Percentiles rank a stretch among this genome's conserved stretches.
phyloP scores from a whole-genome alignment of 1,284 basidiomycete species.

The Kwoniella shivajii region DNA sequence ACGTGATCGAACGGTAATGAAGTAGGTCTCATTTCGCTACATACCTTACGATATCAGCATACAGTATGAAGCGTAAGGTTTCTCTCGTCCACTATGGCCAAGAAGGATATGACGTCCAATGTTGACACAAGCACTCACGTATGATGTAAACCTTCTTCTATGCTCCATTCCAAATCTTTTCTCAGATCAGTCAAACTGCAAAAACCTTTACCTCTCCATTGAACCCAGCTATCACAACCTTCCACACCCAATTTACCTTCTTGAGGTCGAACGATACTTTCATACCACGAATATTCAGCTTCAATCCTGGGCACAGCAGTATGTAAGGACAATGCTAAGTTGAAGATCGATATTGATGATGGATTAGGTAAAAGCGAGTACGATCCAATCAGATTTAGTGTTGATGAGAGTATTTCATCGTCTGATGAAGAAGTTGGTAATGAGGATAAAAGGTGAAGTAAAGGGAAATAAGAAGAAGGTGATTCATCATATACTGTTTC shows the following conservation, averaged over 20 bases:
- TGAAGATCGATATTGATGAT: constrained; percentile 57
- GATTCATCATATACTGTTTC: constrained; percentile 67
- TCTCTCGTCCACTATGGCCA: no score
- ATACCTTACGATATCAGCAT: not conserved
- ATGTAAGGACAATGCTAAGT: constrained; percentile 45
- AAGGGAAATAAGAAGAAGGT: constrained; percentile 67
- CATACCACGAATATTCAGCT: constrained; percentile 47
- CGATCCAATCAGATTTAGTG: constrained; percentile 30
- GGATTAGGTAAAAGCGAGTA: constrained; percentile 32
- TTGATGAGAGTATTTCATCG: constrained; percentile 29
- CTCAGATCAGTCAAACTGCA: constrained; percentile 70
- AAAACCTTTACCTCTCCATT: constrained; percentile 77
- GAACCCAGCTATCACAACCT: constrained; percentile 78
- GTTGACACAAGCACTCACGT: constrained; percentile 32
- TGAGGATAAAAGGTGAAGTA: constrained; percentile 66
- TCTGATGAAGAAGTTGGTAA: constrained; percentile 37
- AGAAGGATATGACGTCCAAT: no score
- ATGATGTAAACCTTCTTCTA: constrained; percentile 53
- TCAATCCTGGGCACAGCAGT: constrained; percentile 47
- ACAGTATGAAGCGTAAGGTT: no score
- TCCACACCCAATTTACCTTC: constrained; percentile 59
- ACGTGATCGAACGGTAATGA: constrained; percentile 35
- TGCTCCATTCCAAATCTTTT: constrained; percentile 60
- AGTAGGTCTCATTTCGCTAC: constrained; percentile 6
- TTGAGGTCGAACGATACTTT: constrained; percentile 55